phyloP scores from a whole-genome alignment of 2,329 filamentous ascomycete genomes.

The Apiospora arundinis region DNA sequence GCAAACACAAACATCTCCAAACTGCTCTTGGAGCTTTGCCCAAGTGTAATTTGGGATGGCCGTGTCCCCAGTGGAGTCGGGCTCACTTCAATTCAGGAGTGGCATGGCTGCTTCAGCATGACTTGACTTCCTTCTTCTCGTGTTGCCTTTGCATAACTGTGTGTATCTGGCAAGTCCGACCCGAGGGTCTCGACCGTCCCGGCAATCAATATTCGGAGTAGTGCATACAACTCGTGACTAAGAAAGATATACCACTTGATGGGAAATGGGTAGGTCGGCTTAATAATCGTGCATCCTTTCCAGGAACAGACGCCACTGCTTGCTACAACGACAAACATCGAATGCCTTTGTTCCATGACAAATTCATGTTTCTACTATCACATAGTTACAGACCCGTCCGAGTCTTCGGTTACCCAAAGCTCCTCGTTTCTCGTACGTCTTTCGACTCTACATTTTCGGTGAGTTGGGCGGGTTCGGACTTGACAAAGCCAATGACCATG shows the following conservation, averaged over 20 bases:
- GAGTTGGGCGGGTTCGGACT: neutral
- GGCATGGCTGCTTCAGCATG: neutral
- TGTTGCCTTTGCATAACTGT: neutral
- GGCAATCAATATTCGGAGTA: neutral
- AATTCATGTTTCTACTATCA: neutral
- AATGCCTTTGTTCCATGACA: neutral
- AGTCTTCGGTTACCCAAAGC: neutral
- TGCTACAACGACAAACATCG: neutral
- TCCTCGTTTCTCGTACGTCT: neutral
- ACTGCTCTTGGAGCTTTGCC: neutral
- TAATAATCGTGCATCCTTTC: neutral
- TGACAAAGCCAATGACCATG: neutral
- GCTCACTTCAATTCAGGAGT: neutral
- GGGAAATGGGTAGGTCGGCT: neutral
- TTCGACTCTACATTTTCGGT: neutral
- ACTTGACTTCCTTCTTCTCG: neutral
- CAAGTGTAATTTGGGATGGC: neutral
- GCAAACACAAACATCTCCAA: neutral
- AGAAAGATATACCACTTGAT: neutral
- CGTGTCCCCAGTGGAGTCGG: neutral
- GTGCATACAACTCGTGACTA: neutral
- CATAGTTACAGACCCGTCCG: neutral
- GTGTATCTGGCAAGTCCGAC: neutral
- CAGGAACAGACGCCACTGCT: neutral
- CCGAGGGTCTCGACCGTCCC: neutral